Conservation (phyloP, 2,329 filamentous ascomycete species). For the Monosporascus sp. region DNA sequence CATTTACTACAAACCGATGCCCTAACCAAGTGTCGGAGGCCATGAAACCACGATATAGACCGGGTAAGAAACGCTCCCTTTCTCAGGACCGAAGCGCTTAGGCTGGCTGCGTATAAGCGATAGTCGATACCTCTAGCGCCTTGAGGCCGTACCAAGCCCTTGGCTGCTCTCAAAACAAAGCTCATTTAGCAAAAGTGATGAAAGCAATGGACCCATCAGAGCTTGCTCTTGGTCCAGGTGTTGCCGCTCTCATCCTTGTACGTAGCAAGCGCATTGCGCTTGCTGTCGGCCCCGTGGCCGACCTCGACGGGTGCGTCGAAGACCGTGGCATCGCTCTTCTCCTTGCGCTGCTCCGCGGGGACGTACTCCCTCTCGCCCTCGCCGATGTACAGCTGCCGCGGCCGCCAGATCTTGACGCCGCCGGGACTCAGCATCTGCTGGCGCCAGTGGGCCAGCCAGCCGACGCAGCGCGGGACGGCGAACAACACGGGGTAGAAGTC, state of each 20-base stretch:
- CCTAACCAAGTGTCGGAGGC: too few species aligned
- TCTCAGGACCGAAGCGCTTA: too few species aligned
- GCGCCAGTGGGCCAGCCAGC: constrained; percentile 48
- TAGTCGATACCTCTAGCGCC: too few species aligned
- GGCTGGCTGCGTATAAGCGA: too few species aligned
- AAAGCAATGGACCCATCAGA: too few species aligned
- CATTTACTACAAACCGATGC: too few species aligned
- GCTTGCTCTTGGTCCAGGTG: constrained; percentile 22
- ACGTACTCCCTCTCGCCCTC: constrained; percentile 40
- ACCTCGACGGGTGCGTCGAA: constrained; percentile 34
- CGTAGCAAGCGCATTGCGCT: constrained; percentile 35
- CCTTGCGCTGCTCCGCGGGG: constrained; percentile 29
- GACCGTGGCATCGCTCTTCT: constrained; percentile 23
- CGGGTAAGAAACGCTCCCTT: too few species aligned
- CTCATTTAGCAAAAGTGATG: too few species aligned
- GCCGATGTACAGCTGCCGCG: constrained; percentile 44
- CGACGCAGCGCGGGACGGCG: constrained; percentile 45
- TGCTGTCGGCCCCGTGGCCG: constrained; percentile 37
- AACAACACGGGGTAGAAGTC: constrained; percentile 50
- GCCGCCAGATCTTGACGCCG: constrained; percentile 48
- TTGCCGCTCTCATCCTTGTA: constrained; percentile 33
- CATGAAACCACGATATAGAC: too few species aligned
- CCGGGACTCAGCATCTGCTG: constrained; percentile 42
- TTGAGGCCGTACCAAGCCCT: too few species aligned
- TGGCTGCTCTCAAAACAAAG: too few species aligned